Evolutionary conservation across 306 rosid species (phyloP).

Genomic region (Canavalia gladiata): DNA sequence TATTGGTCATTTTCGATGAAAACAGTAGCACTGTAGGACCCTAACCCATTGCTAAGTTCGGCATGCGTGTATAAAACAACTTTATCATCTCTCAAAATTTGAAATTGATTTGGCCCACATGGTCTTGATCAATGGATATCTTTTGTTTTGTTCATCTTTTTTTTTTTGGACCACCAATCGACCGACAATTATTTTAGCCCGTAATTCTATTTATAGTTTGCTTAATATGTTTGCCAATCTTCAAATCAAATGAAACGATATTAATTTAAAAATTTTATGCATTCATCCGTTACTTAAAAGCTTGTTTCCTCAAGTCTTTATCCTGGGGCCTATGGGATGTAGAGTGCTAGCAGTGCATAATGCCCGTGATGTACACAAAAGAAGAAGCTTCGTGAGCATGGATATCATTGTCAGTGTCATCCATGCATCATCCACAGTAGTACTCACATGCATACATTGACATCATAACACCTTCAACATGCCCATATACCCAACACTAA

Average conservation of each 20-base stretch:
- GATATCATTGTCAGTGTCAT: slow-evolving; percentile 45
- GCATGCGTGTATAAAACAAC: background rate
- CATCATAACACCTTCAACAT: slow-evolving; percentile 21
- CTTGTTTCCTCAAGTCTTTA: slow-evolving; percentile 10
- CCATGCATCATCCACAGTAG: slow-evolving; percentile 46
- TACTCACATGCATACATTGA: slow-evolving; percentile 47
- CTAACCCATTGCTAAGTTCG: background rate
- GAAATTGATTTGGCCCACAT: slow-evolving; percentile 30
- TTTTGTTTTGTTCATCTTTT: background rate
- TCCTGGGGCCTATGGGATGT: background rate
- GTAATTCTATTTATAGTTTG: background rate
- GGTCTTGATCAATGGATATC: background rate
- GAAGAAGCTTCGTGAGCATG: slow-evolving; percentile 35
- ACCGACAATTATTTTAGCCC: slow-evolving; percentile 14
- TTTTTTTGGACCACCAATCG: background rate
- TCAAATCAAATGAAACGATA: background rate
- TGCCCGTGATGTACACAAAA: background rate
- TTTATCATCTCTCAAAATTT: background rate
- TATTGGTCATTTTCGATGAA: background rate
- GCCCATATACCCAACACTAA: slow-evolving; percentile 34
- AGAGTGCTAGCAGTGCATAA: background rate
- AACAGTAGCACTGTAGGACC: background rate
- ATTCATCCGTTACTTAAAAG: background rate
- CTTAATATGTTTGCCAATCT: background rate
- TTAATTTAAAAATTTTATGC: background rate